Evolutionary conservation across 345 rosid genomes (phyloP).

Genomic region (Eucalyptus curtisii): DNA sequence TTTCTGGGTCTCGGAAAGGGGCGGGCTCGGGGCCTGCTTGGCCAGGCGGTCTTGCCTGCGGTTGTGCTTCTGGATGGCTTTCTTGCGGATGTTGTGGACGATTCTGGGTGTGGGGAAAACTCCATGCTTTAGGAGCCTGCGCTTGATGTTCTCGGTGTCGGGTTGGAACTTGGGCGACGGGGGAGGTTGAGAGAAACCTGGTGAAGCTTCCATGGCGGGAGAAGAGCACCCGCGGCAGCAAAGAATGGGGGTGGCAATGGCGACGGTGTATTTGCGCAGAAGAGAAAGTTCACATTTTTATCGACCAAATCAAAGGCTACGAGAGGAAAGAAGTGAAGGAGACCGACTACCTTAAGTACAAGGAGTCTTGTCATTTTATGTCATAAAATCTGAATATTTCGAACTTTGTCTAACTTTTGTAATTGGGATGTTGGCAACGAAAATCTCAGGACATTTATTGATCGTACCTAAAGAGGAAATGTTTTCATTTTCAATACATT

Average conservation of each 20-base stretch:
- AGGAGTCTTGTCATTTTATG: not conserved
- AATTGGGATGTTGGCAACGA: not conserved
- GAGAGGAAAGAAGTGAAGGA: not conserved
- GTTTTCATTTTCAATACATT: not conserved
- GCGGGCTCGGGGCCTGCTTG: conserved; percentile 12
- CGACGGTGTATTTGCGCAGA: not conserved
- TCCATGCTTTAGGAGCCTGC: conserved; percentile 36
- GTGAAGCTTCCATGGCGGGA: conserved; percentile 42
- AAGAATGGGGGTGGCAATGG: not conserved
- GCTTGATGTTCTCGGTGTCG: conserved; percentile 42
- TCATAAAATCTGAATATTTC: rapidly evolving
- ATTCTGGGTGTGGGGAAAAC: conserved; percentile 70
- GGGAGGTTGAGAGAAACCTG: conserved; percentile 11
- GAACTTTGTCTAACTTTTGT: not conserved
- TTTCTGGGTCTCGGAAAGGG: conserved; percentile 31
- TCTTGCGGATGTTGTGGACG: conserved; percentile 56
- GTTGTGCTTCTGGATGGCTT: conserved; percentile 64
- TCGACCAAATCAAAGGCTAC: not conserved
- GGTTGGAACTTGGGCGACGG: conserved; percentile 36
- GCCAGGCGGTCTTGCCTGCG: conserved; percentile 40
- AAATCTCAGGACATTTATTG: not conserved
- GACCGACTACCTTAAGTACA: not conserved
- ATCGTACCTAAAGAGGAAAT: not conserved
- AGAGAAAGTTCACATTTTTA: not conserved
- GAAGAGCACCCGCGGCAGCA: not conserved